phyloP scores from a whole-genome alignment of 805 yeast species.

The Kodamaea jinghongensis region DNA sequence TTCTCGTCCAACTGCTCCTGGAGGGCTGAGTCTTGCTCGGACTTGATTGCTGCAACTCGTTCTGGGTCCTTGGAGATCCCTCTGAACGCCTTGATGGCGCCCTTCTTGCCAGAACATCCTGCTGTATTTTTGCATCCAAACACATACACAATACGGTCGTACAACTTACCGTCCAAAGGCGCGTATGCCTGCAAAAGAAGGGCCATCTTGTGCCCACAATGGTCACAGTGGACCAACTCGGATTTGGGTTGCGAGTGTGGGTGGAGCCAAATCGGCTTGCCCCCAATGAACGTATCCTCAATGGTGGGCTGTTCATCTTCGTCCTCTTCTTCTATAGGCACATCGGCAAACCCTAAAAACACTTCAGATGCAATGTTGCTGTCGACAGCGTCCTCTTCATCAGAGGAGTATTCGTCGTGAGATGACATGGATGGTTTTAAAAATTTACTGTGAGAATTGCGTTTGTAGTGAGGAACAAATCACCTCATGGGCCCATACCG shows the following conservation, averaged over 20 bases:
- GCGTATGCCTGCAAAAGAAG: slow-evolving; percentile 77
- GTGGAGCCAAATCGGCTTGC: slow-evolving; percentile 64
- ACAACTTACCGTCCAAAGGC: slow-evolving; percentile 66
- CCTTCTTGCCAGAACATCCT: slow-evolving; percentile 64
- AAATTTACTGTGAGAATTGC: background rate
- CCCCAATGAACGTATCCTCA: slow-evolving; percentile 83
- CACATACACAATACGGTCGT: slow-evolving; percentile 79
- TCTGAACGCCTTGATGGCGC: slow-evolving; percentile 72
- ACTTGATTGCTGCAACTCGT: slow-evolving; percentile 38
- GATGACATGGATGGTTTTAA: slow-evolving; percentile 22
- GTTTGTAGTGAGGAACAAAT: too few species aligned
- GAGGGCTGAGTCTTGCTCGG: slow-evolving; percentile 28
- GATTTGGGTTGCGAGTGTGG: slow-evolving; percentile 55
- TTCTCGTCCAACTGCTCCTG: slow-evolving; percentile 38
- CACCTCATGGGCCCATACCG: too few species aligned
- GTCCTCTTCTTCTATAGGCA: slow-evolving; percentile 45
- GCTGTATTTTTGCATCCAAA: slow-evolving; percentile 63
- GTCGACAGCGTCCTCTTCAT: slow-evolving; percentile 41
- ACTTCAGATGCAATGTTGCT: slow-evolving; percentile 37
- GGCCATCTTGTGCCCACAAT: slow-evolving; percentile 62
- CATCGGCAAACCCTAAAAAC: slow-evolving; percentile 64
- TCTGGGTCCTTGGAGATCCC: slow-evolving; percentile 65
- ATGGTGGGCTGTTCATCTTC: slow-evolving; percentile 31
- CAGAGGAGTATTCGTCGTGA: slow-evolving; percentile 52
- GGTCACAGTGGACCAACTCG: slow-evolving; percentile 57